These are phyloP conservation scores for Kodamaea jinghongensis DNA, from an alignment of 805 yeast species.

Conservation along the genomic window DNA sequence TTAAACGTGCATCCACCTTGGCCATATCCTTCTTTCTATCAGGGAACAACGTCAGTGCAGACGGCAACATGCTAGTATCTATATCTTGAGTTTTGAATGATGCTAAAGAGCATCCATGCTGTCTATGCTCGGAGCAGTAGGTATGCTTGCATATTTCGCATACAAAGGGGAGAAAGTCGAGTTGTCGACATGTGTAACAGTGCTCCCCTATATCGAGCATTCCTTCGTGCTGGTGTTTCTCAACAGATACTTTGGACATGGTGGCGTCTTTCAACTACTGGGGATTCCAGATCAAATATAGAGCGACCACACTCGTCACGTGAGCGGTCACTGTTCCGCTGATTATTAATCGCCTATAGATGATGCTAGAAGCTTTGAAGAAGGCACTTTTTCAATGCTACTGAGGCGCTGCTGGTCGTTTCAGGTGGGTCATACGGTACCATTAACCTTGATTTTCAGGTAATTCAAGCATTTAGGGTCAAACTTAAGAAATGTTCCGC, in stretches of 20 bases:
- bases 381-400: too few relatives aligned
- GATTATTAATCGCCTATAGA: too few relatives aligned
- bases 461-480: too few relatives aligned
- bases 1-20: conserved; percentile 28
- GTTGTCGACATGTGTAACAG: conserved; percentile 49
- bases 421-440: too few relatives aligned
- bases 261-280: neutral
- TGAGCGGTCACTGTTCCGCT: too few relatives aligned
- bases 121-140: conserved; percentile 52
- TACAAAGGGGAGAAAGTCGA: conserved; percentile 58
- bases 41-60: conserved; percentile 51
- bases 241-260: conserved; percentile 8
- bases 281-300: neutral
- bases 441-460: too few relatives aligned
- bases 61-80: conserved; percentile 22
- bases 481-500: too few relatives aligned
- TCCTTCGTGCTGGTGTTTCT: conserved; percentile 6
- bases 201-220: conserved; percentile 55
- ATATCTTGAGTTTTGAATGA: conserved; percentile 12
- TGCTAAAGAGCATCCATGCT: conserved; percentile 22
- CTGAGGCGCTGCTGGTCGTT: too few relatives aligned
- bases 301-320: too few relatives aligned
- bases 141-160: conserved; percentile 48
- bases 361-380: too few relatives aligned
- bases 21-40: conserved; percentile 43